Conservation (phyloP, 257 asterid species). For the Echites panduratus region DNA sequence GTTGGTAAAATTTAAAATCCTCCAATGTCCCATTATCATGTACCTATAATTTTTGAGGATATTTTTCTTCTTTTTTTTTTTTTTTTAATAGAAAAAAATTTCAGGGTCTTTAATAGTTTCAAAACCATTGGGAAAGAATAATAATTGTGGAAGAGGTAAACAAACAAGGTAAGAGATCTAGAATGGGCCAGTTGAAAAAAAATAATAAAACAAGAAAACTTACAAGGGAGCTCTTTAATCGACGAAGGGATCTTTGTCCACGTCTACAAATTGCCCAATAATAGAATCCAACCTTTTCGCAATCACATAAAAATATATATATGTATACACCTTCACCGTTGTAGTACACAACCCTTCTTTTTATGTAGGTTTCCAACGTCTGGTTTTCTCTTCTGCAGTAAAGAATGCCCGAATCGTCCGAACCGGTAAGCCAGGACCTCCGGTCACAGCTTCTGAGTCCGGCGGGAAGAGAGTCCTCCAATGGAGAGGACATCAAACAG, state of each 20-base stretch:
- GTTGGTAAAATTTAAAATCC: no score
- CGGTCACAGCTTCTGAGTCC: constrained; percentile 34
- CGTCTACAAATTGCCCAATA: neutral
- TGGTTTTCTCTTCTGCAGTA: neutral
- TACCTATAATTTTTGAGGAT: no score
- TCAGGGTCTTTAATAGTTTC: no score
- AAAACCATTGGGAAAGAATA: no score
- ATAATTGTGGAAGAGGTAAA: no score
- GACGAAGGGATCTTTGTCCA: neutral
- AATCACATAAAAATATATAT: no score
- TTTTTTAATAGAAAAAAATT: no score
- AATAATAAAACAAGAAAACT: neutral
- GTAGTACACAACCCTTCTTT: neutral
- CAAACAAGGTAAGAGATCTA: no score
- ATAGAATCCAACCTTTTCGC: no score
- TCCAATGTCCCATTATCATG: no score
- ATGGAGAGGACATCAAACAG: neutral
- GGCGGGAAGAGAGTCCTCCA: neutral
- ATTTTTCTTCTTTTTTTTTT: no score
- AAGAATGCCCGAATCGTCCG: constrained; percentile 25
- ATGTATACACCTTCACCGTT: neutral
- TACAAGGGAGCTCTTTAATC: neutral
- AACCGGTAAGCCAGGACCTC: constrained; percentile 18
- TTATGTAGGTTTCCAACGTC: neutral
- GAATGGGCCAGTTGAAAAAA: no score